Percentiles rank a stretch among this genome's conserved stretches.
Evolutionary conservation across 257 asterid species (phyloP).

Genomic region (Ehretia macrophylla): DNA sequence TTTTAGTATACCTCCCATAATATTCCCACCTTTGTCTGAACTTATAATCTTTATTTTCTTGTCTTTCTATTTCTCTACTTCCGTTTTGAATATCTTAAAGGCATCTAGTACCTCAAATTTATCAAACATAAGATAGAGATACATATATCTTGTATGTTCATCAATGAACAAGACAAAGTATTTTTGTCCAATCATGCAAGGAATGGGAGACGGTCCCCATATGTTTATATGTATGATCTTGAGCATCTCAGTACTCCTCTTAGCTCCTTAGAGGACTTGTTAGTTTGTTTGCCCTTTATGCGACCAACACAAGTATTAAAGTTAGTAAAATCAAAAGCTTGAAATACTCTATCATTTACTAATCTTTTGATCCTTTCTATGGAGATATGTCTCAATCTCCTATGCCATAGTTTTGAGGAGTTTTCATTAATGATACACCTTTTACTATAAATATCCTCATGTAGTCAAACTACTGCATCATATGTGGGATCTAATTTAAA

Average conservation of each 20-base stretch:
- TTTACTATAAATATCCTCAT: background rate
- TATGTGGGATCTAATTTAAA: background rate
- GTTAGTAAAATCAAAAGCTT: background rate
- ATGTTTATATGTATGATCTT: background rate
- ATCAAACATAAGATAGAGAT: constrained; percentile 9
- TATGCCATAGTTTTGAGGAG: background rate
- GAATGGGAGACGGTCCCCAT: background rate
- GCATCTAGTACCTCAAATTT: constrained; percentile 1
- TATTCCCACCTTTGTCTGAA: constrained; percentile 12
- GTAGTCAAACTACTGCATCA: background rate
- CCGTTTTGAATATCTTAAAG: constrained; percentile 5
- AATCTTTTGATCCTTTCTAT: constrained; percentile 4
- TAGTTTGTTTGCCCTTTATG: constrained; percentile 3
- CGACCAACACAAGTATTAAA: too few species aligned
- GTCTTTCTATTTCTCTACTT: constrained; percentile 8
- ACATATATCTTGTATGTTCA: constrained; percentile 8
- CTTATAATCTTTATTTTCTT: constrained; percentile 12
- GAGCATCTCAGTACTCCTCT: background rate
- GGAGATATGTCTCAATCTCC: constrained; percentile 5
- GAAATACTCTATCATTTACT: background rate
- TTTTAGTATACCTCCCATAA: constrained; percentile 2
- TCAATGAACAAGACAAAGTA: constrained; percentile 8
- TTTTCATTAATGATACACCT: background rate
- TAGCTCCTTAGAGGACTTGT: background rate
- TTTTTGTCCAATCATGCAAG: background rate